Percentiles rank a stretch among this genome's conserved stretches.
Evolutionary conservation across 768 basidiomycete species (phyloP).

Genomic region (Xerocomus potaroensis): DNA sequence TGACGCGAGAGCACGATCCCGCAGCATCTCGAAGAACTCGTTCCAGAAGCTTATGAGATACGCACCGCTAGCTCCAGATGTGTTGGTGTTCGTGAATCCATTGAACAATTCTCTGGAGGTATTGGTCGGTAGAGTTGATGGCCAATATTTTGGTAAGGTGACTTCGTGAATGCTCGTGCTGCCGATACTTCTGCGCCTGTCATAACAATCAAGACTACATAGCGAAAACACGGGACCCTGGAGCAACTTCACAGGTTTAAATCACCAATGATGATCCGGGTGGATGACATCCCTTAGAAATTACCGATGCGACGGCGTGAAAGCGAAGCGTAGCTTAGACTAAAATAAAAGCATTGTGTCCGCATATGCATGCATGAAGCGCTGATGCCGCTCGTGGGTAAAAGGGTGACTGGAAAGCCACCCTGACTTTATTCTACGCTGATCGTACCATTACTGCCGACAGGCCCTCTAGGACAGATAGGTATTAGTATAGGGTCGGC

Average conservation of each 20-base stretch:
- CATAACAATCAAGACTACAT: not conserved
- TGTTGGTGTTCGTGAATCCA: constrained; percentile 33
- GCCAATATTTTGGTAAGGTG: not conserved
- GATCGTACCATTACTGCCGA: constrained; percentile 59
- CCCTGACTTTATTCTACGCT: constrained; percentile 61
- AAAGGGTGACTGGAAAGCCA: constrained; percentile 40
- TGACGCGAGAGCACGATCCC: not conserved
- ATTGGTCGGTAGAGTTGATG: constrained; percentile 13
- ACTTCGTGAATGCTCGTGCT: not conserved
- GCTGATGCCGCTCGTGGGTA: constrained; percentile 35
- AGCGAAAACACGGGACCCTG: not conserved
- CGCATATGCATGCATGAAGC: constrained; percentile 40
- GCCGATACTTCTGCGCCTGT: too few species aligned
- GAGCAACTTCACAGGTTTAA: not conserved
- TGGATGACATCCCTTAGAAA: too few species aligned
- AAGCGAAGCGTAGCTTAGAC: constrained; percentile 6
- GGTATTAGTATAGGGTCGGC: too few species aligned
- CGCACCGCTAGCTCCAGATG: constrained; percentile 57
- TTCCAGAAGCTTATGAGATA: constrained; percentile 56
- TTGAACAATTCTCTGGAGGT: constrained; percentile 21
- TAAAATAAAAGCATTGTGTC: constrained; percentile 2
- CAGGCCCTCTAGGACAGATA: constrained; percentile 61
- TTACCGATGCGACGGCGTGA: too few species aligned
- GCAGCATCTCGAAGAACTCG: constrained; percentile 48
- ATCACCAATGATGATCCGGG: constrained; percentile 4